Percentiles rank a stretch among this genome's conserved stretches.
Evolutionary conservation across 768 basidiomycete genomes (phyloP).

Genomic region (Agaricus subrufescens): DNA sequence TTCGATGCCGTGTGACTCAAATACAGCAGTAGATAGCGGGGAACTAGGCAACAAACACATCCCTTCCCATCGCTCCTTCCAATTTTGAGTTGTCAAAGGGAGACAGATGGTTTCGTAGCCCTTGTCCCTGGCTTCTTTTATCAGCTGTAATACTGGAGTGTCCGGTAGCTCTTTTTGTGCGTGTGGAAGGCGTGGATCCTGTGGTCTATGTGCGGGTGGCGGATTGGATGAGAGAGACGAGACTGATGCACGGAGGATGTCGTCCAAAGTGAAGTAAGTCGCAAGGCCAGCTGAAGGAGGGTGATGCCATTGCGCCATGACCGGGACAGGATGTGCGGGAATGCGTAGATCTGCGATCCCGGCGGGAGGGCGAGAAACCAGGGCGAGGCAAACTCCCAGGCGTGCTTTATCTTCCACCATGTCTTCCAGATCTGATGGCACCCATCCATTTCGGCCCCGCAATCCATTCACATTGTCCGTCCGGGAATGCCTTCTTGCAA

Average conservation of each 20-base stretch:
- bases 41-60: constrained; percentile 72
- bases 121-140: constrained; percentile 48
- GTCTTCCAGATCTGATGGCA: no score
- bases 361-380: no score
- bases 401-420: no score
- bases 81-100: constrained; percentile 85
- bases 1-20: constrained; percentile 12
- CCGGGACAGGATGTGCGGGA: not conserved
- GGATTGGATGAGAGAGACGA: constrained; percentile 12
- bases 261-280: constrained; percentile 34
- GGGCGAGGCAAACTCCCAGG: no score
- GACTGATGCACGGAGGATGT: constrained; percentile 31
- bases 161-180: constrained; percentile 18
- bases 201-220: not conserved
- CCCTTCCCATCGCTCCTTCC: constrained; percentile 83
- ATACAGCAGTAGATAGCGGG: constrained; percentile 17
- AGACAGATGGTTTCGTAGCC: constrained; percentile 76
- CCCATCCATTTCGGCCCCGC: no score
- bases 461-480: no score
- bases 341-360: not conserved
- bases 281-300: constrained; percentile 27
- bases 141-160: constrained; percentile 48
- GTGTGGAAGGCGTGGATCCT: not conserved
- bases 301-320: constrained; percentile 32
- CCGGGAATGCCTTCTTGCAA: no score